Percentiles rank a stretch among this genome's conserved stretches.
phyloP scores from a whole-genome alignment of 1,284 basidiomycete species.

The Ceratobasidium sp. region DNA sequence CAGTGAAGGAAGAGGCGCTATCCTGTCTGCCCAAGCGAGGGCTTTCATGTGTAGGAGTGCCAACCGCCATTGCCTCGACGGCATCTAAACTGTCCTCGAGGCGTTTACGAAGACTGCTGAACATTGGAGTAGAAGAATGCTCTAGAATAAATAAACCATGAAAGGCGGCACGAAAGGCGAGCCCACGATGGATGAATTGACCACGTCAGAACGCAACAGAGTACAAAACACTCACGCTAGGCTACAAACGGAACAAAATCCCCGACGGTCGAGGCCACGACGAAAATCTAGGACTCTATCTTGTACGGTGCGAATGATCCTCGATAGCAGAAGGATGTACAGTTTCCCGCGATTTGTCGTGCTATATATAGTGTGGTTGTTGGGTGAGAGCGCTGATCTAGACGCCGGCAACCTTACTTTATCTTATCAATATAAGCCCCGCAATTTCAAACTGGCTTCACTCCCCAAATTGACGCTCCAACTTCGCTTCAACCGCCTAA shows the following conservation, averaged over 20 bases:
- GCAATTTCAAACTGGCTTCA: neutral
- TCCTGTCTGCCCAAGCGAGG: slow-evolving; percentile 37
- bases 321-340: neutral
- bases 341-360: neutral
- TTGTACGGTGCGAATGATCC: neutral
- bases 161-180: neutral
- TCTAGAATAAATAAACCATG: neutral
- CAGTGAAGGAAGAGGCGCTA: slow-evolving; percentile 21
- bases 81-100: slow-evolving; percentile 51
- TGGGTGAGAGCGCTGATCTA: slow-evolving; percentile 6
- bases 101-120: slow-evolving; percentile 47
- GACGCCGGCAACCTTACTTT: neutral
- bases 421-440: neutral
- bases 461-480: neutral
- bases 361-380: slow-evolving; percentile 17
- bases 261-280: neutral
- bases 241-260: neutral
- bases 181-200: neutral
- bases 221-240: slow-evolving; percentile 15
- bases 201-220: slow-evolving; percentile 9
- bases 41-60: slow-evolving; percentile 21
- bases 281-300: neutral
- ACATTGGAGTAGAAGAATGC: slow-evolving; percentile 4
- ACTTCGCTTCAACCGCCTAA: too few species aligned
- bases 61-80: slow-evolving; percentile 49